Conservation (phyloP, 78 protist genomes). For the Dictyostelium citrinum region DNA sequence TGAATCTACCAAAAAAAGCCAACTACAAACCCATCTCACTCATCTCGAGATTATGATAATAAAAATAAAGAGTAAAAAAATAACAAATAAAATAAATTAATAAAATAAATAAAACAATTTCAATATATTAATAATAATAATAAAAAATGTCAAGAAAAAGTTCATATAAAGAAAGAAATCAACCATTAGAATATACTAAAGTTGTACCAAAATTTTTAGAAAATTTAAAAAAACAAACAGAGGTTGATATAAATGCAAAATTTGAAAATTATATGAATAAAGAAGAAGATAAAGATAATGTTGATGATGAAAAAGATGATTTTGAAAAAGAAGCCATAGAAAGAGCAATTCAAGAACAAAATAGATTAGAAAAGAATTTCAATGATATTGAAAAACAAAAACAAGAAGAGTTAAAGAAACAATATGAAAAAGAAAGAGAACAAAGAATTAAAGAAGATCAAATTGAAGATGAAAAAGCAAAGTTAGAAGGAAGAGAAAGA, state of each 20-base stretch:
- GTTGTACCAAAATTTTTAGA: conserved; percentile 41
- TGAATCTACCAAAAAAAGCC: neutral
- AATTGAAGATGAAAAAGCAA: conserved; percentile 18
- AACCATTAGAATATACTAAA: conserved; percentile 17
- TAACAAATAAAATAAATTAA: neutral
- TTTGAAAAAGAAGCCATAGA: conserved; percentile 26
- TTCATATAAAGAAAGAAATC: neutral
- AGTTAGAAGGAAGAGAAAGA: neutral
- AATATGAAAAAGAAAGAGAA: conserved; percentile 1
- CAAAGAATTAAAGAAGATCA: neutral
- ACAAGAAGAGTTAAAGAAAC: neutral
- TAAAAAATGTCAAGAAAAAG: neutral
- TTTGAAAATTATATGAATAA: conserved; percentile 39
- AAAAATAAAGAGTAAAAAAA: neutral
- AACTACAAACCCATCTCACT: neutral
- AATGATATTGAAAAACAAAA: conserved; percentile 15
- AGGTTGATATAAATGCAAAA: conserved; percentile 32
- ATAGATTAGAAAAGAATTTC: neutral
- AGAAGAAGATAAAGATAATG: conserved; percentile 5
- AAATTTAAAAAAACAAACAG: conserved; percentile 13
- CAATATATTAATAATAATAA: neutral
- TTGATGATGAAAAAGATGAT: conserved; percentile 3
- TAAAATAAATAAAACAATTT: neutral
- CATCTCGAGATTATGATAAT: neutral
- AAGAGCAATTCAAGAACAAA: conserved; percentile 10